Percentiles rank a stretch among this genome's conserved stretches.
Evolutionary conservation across 2,329 filamentous ascomycete species (phyloP).

Genomic region (Sporothrix brasiliensis): DNA sequence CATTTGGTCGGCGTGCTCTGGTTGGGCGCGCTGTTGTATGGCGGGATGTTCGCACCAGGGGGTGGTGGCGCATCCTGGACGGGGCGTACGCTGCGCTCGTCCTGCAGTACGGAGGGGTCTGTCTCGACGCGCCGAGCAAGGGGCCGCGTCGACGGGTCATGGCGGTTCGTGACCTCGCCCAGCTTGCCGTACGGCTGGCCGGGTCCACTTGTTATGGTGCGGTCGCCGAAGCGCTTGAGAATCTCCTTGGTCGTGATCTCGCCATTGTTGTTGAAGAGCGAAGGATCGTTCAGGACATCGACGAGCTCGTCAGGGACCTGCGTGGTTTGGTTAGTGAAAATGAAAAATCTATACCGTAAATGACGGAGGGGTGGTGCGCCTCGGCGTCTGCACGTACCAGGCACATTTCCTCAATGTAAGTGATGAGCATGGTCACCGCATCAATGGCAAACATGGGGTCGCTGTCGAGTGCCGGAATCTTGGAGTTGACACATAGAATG

Average conservation of each 20-base stretch:
- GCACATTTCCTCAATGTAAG: constrained; percentile 94
- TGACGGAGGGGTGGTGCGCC: too few relatives aligned
- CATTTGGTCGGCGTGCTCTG: constrained; percentile 57
- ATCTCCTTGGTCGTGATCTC: constrained; percentile 98
- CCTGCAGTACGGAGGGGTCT: constrained; percentile 82
- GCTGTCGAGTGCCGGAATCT: constrained; percentile 70
- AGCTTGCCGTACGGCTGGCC: constrained; percentile 63
- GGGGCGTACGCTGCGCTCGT: constrained; percentile 81
- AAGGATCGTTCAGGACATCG: constrained; percentile 79
- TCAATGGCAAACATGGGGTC: constrained; percentile 94
- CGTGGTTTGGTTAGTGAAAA: constrained; percentile 32
- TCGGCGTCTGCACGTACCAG: constrained; percentile 69
- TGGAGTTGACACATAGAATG: constrained; percentile 74
- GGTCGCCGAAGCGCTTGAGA: constrained; percentile 86
- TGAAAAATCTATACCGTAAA: neutral
- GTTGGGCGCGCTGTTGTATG: constrained; percentile 39
- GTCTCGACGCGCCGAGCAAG: constrained; percentile 73
- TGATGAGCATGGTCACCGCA: constrained; percentile 87
- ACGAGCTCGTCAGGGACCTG: constrained; percentile 93
- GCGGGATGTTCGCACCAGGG: constrained; percentile 35
- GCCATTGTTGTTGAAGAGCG: constrained; percentile 76
- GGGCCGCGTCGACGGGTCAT: constrained; percentile 60
- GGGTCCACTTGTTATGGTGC: constrained; percentile 52
- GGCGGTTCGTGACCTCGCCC: constrained; percentile 59
- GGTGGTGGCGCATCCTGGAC: constrained; percentile 61